These are phyloP conservation scores for Pseudogymnoascus sp. DNA, from an alignment of 2,329 filamentous ascomycete genomes.

Conservation along the genomic window DNA sequence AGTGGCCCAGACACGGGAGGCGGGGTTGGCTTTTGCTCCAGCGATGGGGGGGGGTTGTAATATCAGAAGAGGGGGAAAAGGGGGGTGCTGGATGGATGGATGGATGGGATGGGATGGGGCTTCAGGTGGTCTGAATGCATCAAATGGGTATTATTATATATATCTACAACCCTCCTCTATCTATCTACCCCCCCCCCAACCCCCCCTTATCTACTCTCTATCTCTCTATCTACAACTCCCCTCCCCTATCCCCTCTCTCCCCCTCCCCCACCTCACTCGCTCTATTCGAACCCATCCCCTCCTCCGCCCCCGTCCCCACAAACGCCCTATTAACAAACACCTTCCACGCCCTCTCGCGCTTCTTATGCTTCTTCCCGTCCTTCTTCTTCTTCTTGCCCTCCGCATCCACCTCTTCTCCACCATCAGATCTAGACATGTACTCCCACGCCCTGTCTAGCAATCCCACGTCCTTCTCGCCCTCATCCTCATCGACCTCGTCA, in stretches of 20 bases:
- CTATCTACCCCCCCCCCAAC: not conserved
- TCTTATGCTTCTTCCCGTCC: constrained; percentile 37
- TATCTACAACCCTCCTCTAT: not conserved
- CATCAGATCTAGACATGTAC: constrained; percentile 12
- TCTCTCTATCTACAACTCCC: not conserved
- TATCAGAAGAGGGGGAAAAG: too few relatives aligned
- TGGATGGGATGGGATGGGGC: not conserved
- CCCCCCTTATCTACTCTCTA: not conserved
- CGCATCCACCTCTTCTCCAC: constrained; percentile 20
- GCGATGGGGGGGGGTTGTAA: too few relatives aligned
- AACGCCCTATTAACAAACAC: constrained; percentile 73
- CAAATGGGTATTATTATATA: not conserved
- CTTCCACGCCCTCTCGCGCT: constrained; percentile 63
- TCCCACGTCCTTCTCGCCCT: constrained; percentile 23
- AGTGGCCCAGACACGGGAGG: too few relatives aligned
- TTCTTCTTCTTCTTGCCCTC: constrained; percentile 22
- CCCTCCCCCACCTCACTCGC: not conserved
- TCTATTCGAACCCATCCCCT: not conserved
- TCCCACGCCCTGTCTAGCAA: constrained; percentile 13
- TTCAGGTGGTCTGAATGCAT: too few relatives aligned
- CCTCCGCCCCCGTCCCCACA: too few relatives aligned
- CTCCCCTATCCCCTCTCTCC: not conserved
- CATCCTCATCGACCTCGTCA: constrained; percentile 19
- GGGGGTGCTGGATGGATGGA: too few relatives aligned
- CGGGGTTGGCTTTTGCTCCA: too few relatives aligned